Conservation (phyloP, 202 grass and related monocot genomes). For the Zizania palustris region DNA sequence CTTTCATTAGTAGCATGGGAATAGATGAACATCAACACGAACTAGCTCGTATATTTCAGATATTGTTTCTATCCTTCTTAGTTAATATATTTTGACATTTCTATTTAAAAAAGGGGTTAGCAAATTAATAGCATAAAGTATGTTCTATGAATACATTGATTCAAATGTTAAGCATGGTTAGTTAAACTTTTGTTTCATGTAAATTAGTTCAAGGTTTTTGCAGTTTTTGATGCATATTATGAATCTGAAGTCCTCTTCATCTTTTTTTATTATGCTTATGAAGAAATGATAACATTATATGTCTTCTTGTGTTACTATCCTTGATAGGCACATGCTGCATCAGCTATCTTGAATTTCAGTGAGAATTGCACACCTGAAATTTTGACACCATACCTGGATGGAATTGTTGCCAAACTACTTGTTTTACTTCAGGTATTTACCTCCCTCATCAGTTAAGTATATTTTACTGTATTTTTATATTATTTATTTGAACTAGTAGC, state of each 20-base stretch:
- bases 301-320: constrained; percentile 8
- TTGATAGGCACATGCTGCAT: constrained; percentile 91
- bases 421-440: constrained; percentile 72
- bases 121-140: background rate
- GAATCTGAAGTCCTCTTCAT: background rate
- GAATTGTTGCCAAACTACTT: constrained; percentile 90
- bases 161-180: background rate
- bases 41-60: background rate
- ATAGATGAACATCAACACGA: background rate
- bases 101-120: background rate
- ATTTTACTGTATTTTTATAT: constrained; percentile 18
- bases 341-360: constrained; percentile 96
- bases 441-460: constrained; percentile 13
- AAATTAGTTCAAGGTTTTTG: background rate
- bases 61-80: constrained; percentile 20
- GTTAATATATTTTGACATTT: constrained; percentile 1
- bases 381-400: constrained; percentile 92
- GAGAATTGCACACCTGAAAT: constrained; percentile 98
- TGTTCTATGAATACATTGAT: background rate
- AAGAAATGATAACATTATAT: constrained; percentile 6
- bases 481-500: background rate
- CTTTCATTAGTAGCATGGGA: background rate
- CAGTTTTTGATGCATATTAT: constrained; percentile 10
- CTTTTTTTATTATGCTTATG: constrained; percentile 13
- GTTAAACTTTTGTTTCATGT: background rate